Conservation (phyloP, 768 basidiomycete genomes). For the Suillus fuscotomentosus region DNA sequence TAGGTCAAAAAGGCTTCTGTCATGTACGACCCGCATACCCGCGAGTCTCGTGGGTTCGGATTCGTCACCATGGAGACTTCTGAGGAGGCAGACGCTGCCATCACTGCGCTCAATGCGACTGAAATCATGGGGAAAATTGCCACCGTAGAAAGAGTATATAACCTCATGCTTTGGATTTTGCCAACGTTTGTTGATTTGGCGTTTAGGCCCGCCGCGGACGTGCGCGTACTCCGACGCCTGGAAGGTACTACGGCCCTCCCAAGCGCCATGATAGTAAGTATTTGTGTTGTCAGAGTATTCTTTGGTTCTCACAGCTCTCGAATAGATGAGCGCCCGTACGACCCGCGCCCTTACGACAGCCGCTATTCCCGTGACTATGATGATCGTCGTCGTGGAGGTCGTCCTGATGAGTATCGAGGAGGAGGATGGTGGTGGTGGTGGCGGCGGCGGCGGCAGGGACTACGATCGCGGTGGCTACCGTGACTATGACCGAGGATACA, state of each 20-base stretch:
- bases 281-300: constrained; percentile 7
- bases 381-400: constrained; percentile 47
- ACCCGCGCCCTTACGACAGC: constrained; percentile 88
- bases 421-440: constrained; percentile 36
- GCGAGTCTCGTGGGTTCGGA: constrained; percentile 77
- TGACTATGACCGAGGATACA: constrained; percentile 38
- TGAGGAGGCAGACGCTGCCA: constrained; percentile 91
- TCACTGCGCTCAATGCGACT: constrained; percentile 78
- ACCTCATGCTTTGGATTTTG: background rate
- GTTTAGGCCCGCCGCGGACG: constrained; percentile 82
- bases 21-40: constrained; percentile 71
- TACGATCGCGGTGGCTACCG: constrained; percentile 29
- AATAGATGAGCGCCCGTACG: constrained; percentile 81
- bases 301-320: constrained; percentile 8
- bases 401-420: constrained; percentile 44
- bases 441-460: constrained; percentile 26
- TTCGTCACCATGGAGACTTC: constrained; percentile 84
- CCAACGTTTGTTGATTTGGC: constrained; percentile 8
- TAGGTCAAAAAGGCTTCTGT: constrained; percentile 65
- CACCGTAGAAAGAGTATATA: constrained; percentile 79
- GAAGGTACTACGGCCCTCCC: constrained; percentile 91
- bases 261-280: constrained; percentile 67
- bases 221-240: constrained; percentile 91
- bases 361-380: constrained; percentile 75
- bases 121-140: constrained; percentile 87